A percentile compares a stretch with the other conserved stretches of the same genome.
phyloP scores from a whole-genome alignment of 1,284 basidiomycete species.

The Melampsora occidentalis region DNA sequence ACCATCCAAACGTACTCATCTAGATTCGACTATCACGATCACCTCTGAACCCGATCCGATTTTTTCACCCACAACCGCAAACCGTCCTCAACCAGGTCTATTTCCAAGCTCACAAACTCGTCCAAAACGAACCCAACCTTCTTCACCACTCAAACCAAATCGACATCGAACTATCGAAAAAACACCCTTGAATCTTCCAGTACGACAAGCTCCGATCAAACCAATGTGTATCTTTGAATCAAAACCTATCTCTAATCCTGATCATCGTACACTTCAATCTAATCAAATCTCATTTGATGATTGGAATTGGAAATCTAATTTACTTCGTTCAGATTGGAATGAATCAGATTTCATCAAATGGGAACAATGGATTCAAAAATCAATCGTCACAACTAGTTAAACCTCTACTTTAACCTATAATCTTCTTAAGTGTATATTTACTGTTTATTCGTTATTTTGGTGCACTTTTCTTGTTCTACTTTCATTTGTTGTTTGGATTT shows the following conservation, averaged over 20 bases:
- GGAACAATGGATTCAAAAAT: slow-evolving; percentile 25
- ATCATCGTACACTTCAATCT: background rate
- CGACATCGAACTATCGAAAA: slow-evolving; percentile 19
- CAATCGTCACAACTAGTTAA: background rate
- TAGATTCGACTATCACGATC: background rate
- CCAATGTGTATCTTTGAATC: slow-evolving; percentile 39
- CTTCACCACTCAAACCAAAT: background rate
- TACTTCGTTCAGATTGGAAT: slow-evolving; percentile 11
- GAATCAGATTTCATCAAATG: slow-evolving; percentile 16
- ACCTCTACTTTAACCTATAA: background rate
- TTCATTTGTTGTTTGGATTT: no score
- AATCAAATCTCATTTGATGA: slow-evolving; percentile 10
- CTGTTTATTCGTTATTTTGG: no score
- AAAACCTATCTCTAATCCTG: slow-evolving; percentile 9
- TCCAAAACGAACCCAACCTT: background rate
- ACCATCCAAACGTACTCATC: slow-evolving; percentile 2
- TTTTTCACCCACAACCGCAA: background rate
- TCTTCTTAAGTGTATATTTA: no score
- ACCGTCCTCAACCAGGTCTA: background rate
- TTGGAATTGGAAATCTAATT: slow-evolving; percentile 35
- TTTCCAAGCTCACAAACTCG: background rate
- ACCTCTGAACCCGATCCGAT: background rate
- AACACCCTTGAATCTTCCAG: slow-evolving; percentile 21
- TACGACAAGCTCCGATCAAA: slow-evolving; percentile 5
- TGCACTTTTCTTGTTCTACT: no score